Evolutionary conservation across 345 rosid genomes (phyloP).

Genomic region (Crucihimalaya himalaica): DNA sequence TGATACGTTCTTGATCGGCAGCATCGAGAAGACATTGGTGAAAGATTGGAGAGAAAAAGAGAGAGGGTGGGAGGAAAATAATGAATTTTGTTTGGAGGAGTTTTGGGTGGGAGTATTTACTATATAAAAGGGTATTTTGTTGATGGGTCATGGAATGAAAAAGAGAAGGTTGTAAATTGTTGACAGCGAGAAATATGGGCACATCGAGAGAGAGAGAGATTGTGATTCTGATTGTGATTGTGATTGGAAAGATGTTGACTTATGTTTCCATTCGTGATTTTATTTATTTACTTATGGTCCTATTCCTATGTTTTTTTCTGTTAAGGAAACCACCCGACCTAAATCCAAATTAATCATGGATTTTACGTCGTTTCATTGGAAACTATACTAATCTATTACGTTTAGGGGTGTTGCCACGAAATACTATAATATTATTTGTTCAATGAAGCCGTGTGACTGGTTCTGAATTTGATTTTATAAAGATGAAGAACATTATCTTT

Average conservation of each 20-base stretch:
- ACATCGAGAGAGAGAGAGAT: conserved; percentile 27
- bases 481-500: not conserved
- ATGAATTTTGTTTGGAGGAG: conserved; percentile 4
- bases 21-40: conserved; percentile 33
- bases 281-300: not conserved
- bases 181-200: conserved; percentile 45
- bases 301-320: conserved; percentile 1
- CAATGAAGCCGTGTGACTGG: not conserved
- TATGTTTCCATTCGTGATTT: conserved; percentile 27
- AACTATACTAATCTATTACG: not conserved
- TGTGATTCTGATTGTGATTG: too few species aligned
- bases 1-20: conserved; percentile 21
- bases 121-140: conserved; percentile 3
- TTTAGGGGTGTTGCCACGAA: not conserved
- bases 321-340: not conserved
- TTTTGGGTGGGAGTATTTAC: conserved; percentile 16
- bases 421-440: not conserved
- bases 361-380: not conserved
- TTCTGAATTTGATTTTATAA: not conserved
- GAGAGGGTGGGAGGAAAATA: conserved; percentile 2
- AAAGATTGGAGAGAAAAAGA: not conserved
- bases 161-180: conserved; percentile 35
- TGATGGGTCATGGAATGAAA: conserved; percentile 33
- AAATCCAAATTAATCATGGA: not conserved
- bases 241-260: conserved; percentile 41